A percentile compares a stretch with the other conserved stretches of the same genome.
Conservation (phyloP, 2,329 filamentous ascomycete species). For the Colletotrichum brevisporum region DNA sequence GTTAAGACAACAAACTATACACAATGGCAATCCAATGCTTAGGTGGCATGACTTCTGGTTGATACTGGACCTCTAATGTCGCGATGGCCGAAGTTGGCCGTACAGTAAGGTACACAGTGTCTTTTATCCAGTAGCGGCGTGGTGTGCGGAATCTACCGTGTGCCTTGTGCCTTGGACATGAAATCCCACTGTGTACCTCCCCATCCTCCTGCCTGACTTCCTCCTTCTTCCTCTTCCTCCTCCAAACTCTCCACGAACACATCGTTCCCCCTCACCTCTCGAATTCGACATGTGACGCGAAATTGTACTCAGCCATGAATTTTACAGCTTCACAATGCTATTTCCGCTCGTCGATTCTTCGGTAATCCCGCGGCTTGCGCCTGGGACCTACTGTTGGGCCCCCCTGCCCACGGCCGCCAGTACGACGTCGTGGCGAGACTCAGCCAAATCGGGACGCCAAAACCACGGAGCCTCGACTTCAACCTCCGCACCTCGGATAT, state of each 20-base stretch:
- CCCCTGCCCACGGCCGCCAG: conserved; percentile 3
- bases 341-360: conserved; percentile 6
- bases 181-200: background rate
- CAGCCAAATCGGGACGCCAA: conserved; percentile 38
- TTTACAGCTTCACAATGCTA: background rate
- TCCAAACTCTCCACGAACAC: background rate
- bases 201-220: background rate
- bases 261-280: background rate
- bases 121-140: background rate
- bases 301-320: background rate
- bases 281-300: conserved; percentile 11
- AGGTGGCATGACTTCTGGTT: no score
- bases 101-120: background rate
- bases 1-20: conserved; percentile 10
- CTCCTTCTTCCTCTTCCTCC: no score
- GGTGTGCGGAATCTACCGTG: background rate
- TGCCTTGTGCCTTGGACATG: background rate
- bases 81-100: background rate
- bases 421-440: conserved; percentile 29
- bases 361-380: background rate
- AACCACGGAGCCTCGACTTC: conserved; percentile 39
- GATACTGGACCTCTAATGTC: no score
- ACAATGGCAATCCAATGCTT: background rate
- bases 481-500: conserved; percentile 28
- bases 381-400: background rate